Evolutionary conservation across 2,329 filamentous ascomycete species (phyloP).

Genomic region (Sodiomyces alkalinus): DNA sequence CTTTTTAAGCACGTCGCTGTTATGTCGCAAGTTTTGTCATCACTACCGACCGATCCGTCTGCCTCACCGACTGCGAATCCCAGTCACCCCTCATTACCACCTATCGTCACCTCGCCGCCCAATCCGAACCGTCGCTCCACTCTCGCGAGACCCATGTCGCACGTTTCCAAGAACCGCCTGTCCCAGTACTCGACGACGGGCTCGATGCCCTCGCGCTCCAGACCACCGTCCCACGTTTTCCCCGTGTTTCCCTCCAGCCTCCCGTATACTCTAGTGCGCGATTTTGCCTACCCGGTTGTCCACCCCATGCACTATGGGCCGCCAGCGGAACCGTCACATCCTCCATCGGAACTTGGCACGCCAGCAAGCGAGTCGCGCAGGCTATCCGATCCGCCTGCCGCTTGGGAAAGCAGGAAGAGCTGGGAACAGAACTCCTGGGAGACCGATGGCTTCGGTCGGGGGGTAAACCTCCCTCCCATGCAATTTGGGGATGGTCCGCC

Average conservation of each 20-base stretch:
- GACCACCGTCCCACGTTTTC: conserved; percentile 68
- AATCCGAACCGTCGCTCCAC: conserved; percentile 41
- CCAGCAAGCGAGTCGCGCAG: conserved; percentile 67
- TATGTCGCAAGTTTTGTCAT: conserved; percentile 41
- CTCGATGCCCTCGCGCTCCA: conserved; percentile 55
- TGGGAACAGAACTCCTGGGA: conserved; percentile 38
- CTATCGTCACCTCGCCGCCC: conserved; percentile 40
- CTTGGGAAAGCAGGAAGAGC: conserved; percentile 55
- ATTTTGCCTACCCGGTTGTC: conserved; percentile 77
- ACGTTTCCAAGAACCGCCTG: conserved; percentile 65
- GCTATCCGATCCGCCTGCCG: conserved; percentile 66
- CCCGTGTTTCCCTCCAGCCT: conserved; percentile 75
- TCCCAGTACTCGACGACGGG: conserved; percentile 68
- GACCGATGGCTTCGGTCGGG: conserved; percentile 39
- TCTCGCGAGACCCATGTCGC: conserved; percentile 53
- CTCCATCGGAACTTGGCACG: conserved; percentile 69
- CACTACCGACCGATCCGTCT: conserved; percentile 35
- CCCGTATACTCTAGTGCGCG: conserved; percentile 77
- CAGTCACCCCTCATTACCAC: conserved; percentile 38
- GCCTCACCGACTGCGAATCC: conserved; percentile 29
- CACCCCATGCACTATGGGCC: conserved; percentile 92
- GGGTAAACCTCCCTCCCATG: conserved; percentile 56
- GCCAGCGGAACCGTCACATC: conserved; percentile 54
- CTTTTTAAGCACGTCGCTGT: no score
- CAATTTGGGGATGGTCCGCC: conserved; percentile 79